phyloP scores from a whole-genome alignment of 495 filamentous ascomycete genomes.

The Bacidia gigantensis region DNA sequence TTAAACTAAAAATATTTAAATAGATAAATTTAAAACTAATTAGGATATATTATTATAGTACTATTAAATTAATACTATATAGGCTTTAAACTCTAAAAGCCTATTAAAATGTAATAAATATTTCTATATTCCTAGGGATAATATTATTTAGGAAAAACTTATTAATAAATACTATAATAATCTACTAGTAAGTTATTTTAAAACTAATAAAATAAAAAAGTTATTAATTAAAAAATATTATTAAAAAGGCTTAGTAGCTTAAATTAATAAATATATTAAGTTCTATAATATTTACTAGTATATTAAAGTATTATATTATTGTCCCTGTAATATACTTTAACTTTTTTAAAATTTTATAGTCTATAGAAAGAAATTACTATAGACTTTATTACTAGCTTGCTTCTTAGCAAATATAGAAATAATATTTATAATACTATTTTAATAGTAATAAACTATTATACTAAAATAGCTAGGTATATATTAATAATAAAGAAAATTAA shows the following conservation, averaged over 20 bases:
- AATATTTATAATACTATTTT: background rate
- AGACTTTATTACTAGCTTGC: too few species aligned
- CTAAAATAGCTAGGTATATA: background rate
- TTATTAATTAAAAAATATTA: background rate
- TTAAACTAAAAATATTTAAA: background rate
- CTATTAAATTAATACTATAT: background rate
- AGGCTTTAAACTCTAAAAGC: too few species aligned
- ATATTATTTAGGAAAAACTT: too few species aligned
- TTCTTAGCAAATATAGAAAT: background rate
- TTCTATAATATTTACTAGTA: background rate
- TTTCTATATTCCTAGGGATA: too few species aligned
- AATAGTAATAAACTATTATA: too few species aligned
- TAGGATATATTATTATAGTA: background rate
- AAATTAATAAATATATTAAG: background rate
- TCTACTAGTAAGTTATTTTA: background rate
- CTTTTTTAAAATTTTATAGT: too few species aligned
- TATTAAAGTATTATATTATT: background rate
- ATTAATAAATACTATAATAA: too few species aligned
- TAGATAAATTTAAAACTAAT: background rate
- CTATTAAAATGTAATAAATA: too few species aligned
- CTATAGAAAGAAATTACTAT: background rate
- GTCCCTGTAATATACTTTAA: background rate
- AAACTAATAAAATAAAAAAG: background rate
- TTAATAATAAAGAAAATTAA: conserved; percentile 1
- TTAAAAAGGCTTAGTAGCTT: background rate